Evolutionary conservation across 2,329 filamentous ascomycete species (phyloP).

Genomic region (Alternaria triticimaculans): DNA sequence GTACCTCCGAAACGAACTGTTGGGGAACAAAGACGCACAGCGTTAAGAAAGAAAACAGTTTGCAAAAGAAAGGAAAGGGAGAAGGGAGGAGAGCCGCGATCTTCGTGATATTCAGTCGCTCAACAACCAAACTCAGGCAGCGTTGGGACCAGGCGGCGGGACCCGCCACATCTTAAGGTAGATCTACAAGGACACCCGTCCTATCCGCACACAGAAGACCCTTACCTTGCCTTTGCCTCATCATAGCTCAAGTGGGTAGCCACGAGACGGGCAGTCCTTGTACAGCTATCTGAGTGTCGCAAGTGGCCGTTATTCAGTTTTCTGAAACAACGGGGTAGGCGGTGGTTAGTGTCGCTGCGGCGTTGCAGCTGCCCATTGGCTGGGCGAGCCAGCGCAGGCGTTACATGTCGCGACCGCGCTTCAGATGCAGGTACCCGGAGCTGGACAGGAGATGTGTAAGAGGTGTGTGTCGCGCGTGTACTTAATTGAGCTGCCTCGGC

Average conservation of each 20-base stretch:
- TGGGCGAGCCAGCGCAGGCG: background rate
- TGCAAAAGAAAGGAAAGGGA: slow-evolving; percentile 11
- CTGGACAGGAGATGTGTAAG: slow-evolving; percentile 20
- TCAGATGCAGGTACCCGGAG: slow-evolving; percentile 22
- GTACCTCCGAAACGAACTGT: slow-evolving; percentile 16
- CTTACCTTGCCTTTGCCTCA: background rate
- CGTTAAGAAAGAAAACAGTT: slow-evolving; percentile 28
- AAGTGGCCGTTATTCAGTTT: slow-evolving; percentile 21
- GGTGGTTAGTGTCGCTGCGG: slow-evolving; percentile 9
- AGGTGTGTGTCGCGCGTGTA: slow-evolving; percentile 12
- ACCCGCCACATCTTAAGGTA: slow-evolving; percentile 27
- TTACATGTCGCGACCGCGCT: slow-evolving; percentile 30
- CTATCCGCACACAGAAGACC: background rate
- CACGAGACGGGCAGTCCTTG: slow-evolving; percentile 17
- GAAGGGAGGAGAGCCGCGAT: slow-evolving; percentile 16
- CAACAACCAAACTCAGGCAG: slow-evolving; percentile 28
- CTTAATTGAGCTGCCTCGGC: slow-evolving; percentile 9
- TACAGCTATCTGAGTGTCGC: slow-evolving; percentile 20
- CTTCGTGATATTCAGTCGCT: slow-evolving; percentile 35
- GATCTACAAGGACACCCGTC: slow-evolving; percentile 27
- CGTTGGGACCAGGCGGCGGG: slow-evolving; percentile 4
- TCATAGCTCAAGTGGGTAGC: background rate
- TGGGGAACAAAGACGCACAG: slow-evolving; percentile 35
- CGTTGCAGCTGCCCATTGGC: slow-evolving; percentile 22
- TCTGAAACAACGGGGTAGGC: slow-evolving; percentile 29